phyloP scores from a whole-genome alignment of 1,284 basidiomycete species.

The Abortiporus biennis region DNA sequence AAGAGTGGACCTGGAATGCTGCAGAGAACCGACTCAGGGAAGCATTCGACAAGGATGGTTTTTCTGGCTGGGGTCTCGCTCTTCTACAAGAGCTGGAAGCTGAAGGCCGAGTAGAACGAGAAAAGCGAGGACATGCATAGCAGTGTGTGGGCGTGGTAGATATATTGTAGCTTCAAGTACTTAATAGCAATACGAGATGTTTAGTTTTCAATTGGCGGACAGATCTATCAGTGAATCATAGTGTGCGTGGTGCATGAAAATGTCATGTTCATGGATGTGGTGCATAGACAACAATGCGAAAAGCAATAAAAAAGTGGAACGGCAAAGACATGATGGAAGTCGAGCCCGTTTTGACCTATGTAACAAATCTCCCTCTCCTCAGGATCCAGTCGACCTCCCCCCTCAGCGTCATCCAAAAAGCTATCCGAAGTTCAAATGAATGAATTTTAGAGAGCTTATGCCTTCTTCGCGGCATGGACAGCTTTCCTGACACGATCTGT shows the following conservation, averaged over 20 bases:
- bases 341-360: background rate
- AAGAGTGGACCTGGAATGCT: slow-evolving; percentile 43
- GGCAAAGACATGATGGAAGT: background rate
- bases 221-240: background rate
- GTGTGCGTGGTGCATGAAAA: background rate
- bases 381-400: slow-evolving; percentile 1
- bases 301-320: slow-evolving; percentile 1
- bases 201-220: no score
- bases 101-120: slow-evolving; percentile 42
- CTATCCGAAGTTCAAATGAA: background rate
- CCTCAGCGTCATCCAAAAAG: background rate
- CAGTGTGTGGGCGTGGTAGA: background rate
- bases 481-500: slow-evolving; percentile 66
- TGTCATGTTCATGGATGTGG: background rate
- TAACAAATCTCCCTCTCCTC: background rate
- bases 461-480: slow-evolving; percentile 25
- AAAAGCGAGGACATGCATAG: slow-evolving; percentile 18
- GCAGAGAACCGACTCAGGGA: slow-evolving; percentile 42
- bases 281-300: background rate
- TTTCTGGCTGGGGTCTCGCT: slow-evolving; percentile 44
- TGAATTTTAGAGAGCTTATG: slow-evolving; percentile 6
- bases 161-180: background rate
- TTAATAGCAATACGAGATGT: no score
- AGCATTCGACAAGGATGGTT: slow-evolving; percentile 51
- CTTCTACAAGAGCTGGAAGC: slow-evolving; percentile 47